phyloP scores from a whole-genome alignment of 1,284 basidiomycete species.

The Bjerkandera adusta region DNA sequence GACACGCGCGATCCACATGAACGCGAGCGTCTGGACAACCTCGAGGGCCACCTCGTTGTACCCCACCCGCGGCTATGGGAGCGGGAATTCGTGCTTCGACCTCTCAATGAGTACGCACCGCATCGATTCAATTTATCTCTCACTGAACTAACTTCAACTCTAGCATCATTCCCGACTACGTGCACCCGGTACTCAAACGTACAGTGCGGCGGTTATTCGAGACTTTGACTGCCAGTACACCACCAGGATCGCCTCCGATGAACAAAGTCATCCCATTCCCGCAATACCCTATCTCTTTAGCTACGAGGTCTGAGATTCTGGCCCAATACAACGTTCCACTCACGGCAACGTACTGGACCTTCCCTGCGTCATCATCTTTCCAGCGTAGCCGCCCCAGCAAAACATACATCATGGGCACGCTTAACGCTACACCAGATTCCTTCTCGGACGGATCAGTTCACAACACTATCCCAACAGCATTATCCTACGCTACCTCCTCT shows the following conservation, averaged over 20 bases:
- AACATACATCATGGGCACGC: conserved; percentile 89
- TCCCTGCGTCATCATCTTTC: conserved; percentile 28
- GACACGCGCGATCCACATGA: conserved; percentile 51
- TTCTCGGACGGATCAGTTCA: conserved; percentile 88
- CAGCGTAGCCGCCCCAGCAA: conserved; percentile 27
- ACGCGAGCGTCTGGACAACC: conserved; percentile 43
- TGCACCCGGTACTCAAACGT: conserved; percentile 57
- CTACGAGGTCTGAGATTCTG: conserved; percentile 1
- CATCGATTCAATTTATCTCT: not conserved
- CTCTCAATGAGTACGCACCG: conserved; percentile 75
- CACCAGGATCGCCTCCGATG: conserved; percentile 44
- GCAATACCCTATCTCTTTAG: conserved; percentile 38
- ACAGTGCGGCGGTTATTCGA: conserved; percentile 48
- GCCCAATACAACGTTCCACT: conserved; percentile 34
- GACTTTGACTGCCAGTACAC: conserved; percentile 33
- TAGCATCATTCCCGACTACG: conserved; percentile 70
- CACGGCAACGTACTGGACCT: conserved; percentile 56
- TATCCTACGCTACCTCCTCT: conserved; percentile 47
- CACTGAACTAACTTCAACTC: not conserved
- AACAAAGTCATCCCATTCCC: conserved; percentile 68
- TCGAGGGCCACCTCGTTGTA: conserved; percentile 68
- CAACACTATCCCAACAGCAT: conserved; percentile 45
- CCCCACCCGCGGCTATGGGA: conserved; percentile 85
- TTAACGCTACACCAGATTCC: conserved; percentile 95
- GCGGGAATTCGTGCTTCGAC: conserved; percentile 90